Evolutionary conservation across 305 asterid species (phyloP).

Genomic region (Solanum chacoense): DNA sequence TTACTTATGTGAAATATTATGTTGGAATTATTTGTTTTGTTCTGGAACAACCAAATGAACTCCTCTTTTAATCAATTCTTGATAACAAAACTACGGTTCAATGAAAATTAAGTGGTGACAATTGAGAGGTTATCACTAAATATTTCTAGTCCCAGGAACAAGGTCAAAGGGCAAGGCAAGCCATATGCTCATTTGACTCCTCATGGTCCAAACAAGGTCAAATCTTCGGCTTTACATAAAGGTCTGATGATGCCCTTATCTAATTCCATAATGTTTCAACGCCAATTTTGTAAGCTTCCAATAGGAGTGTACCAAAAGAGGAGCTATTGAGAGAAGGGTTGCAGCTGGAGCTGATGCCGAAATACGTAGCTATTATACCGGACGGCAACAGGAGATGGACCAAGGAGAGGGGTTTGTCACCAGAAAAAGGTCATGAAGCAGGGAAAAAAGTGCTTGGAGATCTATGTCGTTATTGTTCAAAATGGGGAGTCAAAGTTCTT

Average conservation of each 20-base stretch:
- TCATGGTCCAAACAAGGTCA: neutral
- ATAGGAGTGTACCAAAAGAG: neutral
- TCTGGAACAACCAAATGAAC: too few species aligned
- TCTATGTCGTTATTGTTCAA: neutral
- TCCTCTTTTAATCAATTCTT: too few species aligned
- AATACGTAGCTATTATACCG: conserved; percentile 29
- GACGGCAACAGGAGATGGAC: conserved; percentile 46
- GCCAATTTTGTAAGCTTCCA: neutral
- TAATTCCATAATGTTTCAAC: neutral
- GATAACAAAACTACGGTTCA: too few species aligned
- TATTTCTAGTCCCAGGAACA: too few species aligned
- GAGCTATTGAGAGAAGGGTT: neutral
- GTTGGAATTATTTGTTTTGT: too few species aligned
- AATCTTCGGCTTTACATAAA: neutral
- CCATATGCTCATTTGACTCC: neutral
- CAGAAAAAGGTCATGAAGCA: conserved; percentile 12
- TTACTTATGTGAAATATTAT: too few species aligned
- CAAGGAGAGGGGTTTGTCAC: conserved; percentile 2
- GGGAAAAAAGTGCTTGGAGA: conserved; percentile 5
- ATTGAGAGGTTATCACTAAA: too few species aligned
- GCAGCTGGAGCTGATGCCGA: conserved; percentile 20
- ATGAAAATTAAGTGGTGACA: too few species aligned
- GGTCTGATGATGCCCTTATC: neutral
- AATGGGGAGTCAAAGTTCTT: conserved; percentile 21
- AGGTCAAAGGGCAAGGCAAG: neutral